Conservation (phyloP, 2,329 filamentous ascomycete genomes). For the Ascochyta rabiei region DNA sequence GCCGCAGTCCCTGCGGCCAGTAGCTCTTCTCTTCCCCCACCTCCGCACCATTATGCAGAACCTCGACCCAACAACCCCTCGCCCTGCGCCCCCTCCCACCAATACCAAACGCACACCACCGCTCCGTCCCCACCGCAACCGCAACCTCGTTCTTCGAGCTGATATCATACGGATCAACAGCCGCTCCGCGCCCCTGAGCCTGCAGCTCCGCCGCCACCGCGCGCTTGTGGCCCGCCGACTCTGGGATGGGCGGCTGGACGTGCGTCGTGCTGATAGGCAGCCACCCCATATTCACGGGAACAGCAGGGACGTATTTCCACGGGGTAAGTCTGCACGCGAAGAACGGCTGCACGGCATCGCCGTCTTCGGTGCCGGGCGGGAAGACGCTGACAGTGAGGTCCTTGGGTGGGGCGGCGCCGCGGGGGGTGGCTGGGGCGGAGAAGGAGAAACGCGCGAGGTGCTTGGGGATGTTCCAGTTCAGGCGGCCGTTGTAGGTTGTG, state of each 20-base stretch:
- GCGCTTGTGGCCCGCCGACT: conserved; percentile 10
- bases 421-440: conserved; percentile 28
- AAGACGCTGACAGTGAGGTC: conserved; percentile 36
- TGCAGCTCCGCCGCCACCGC: conserved; percentile 16
- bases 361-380: conserved; percentile 29
- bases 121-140: conserved; percentile 30
- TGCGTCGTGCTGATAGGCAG: conserved; percentile 28
- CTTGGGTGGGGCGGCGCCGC: conserved; percentile 21
- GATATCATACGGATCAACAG: conserved; percentile 31
- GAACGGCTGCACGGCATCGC: conserved; percentile 31
- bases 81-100: conserved; percentile 24
- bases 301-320: conserved; percentile 33
- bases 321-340: conserved; percentile 37
- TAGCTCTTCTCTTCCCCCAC: conserved; percentile 19
- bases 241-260: conserved; percentile 35
- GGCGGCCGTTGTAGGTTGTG: conserved; percentile 41
- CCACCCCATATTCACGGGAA: conserved; percentile 33
- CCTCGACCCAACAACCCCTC: conserved; percentile 37
- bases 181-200: conserved; percentile 3
- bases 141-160: conserved; percentile 25
- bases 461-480: conserved; percentile 47
- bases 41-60: conserved; percentile 7
- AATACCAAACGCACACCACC: conserved; percentile 34
- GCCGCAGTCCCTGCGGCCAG: conserved; percentile 27
- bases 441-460: conserved; percentile 44